Conservation (phyloP, 805 yeast species). For the Pichia occidentalis region DNA sequence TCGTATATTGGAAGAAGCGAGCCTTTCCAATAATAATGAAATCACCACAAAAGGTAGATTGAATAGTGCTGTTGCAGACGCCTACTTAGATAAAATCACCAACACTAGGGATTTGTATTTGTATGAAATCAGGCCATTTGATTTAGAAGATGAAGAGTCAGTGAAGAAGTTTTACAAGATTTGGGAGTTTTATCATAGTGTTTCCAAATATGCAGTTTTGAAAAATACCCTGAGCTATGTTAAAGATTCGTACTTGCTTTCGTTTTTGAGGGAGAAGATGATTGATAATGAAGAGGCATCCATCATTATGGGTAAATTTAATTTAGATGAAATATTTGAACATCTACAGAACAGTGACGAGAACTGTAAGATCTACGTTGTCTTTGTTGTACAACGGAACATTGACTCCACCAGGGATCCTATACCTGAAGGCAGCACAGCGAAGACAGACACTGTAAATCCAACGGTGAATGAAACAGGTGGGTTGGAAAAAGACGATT, state of each 20-base stretch:
- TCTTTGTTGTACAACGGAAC: conserved; percentile 26
- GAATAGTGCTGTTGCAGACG: conserved; percentile 45
- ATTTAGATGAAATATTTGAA: conserved; percentile 15
- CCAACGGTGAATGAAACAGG: conserved; percentile 2
- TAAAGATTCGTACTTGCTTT: conserved; percentile 58
- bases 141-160: conserved; percentile 14
- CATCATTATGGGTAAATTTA: conserved; percentile 19
- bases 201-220: conserved; percentile 54
- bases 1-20: conserved; percentile 17
- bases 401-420: conserved; percentile 11
- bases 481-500: conserved; percentile 10
- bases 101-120: conserved; percentile 48
- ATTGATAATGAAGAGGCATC: conserved; percentile 15
- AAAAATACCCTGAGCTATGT: conserved; percentile 42
- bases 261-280: conserved; percentile 15
- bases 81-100: conserved; percentile 44
- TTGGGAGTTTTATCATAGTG: conserved; percentile 40
- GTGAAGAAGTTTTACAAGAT: conserved; percentile 28
- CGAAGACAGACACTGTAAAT: not conserved
- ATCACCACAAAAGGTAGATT: conserved; percentile 54
- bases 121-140: conserved; percentile 34
- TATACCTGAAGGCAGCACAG: conserved; percentile 6
- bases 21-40: conserved; percentile 25
- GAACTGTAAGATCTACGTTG: conserved; percentile 21
- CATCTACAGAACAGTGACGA: conserved; percentile 11